These are phyloP conservation scores for Cryptococcus neoformans DNA, from an alignment of 1,284 basidiomycete species.

Conservation along the genomic window DNA sequence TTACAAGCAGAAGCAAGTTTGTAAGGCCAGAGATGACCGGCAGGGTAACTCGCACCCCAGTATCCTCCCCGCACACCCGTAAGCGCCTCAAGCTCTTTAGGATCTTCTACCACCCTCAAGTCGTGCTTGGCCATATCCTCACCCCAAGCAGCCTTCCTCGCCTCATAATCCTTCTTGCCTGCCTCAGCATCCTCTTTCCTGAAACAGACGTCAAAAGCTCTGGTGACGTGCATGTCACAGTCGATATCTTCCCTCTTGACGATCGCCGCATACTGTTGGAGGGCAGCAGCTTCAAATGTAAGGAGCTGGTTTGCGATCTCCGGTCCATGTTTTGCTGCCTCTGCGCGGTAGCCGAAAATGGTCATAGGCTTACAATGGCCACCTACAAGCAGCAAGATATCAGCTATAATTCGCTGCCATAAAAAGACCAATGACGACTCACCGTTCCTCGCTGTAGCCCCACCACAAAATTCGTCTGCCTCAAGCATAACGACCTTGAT, in stretches of 20 bases:
- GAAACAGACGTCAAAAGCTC: slow-evolving; percentile 35
- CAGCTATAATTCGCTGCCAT: neutral
- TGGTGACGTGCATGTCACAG: slow-evolving; percentile 36
- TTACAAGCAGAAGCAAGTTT: slow-evolving; percentile 28
- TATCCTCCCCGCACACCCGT: slow-evolving; percentile 20
- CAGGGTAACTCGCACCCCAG: slow-evolving; percentile 27
- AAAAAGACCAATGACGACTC: neutral
- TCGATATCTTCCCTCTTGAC: slow-evolving; percentile 25
- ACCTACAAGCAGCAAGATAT: slow-evolving; percentile 6
- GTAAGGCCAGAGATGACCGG: slow-evolving; percentile 33
- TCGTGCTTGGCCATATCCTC: slow-evolving; percentile 12
- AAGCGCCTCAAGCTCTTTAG: slow-evolving; percentile 13
- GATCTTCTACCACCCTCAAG: slow-evolving; percentile 14
- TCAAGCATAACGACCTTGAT: slow-evolving; percentile 38
- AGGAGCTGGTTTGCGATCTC: slow-evolving; percentile 26
- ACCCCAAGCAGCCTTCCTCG: slow-evolving; percentile 12
- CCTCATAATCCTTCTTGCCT: slow-evolving; percentile 15
- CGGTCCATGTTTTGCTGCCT: slow-evolving; percentile 26
- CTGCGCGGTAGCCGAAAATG: slow-evolving; percentile 30
- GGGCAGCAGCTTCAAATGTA: slow-evolving; percentile 21
- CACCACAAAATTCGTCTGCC: slow-evolving; percentile 37
- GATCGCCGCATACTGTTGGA: slow-evolving; percentile 20
- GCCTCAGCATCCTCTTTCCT: slow-evolving; percentile 15
- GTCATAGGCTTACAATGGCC: slow-evolving; percentile 43
- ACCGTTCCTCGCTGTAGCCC: slow-evolving; percentile 43